Evolutionary conservation across 257 asterid genomes (phyloP).

Genomic region (Scutellaria baicalensis): DNA sequence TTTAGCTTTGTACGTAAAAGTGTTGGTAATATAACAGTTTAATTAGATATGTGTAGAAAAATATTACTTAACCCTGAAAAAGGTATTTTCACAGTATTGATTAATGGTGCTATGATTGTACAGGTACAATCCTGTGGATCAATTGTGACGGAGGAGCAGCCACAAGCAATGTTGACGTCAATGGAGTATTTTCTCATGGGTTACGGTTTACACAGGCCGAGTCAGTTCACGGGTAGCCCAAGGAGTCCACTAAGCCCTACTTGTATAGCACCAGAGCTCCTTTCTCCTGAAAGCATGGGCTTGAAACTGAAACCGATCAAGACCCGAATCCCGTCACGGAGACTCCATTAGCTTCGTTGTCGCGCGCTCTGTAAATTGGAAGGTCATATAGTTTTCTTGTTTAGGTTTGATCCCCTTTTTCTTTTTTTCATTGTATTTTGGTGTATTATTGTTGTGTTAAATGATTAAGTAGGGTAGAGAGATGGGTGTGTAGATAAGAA

Average conservation of each 20-base stretch:
- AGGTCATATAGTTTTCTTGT: slow-evolving; percentile 13
- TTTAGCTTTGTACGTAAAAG: no score
- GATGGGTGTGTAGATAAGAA: slow-evolving; percentile 20
- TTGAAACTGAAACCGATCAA: slow-evolving; percentile 83
- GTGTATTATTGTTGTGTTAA: neutral
- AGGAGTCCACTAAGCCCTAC: slow-evolving; percentile 78
- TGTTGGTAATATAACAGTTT: no score
- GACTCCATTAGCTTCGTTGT: slow-evolving; percentile 21
- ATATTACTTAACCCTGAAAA: no score
- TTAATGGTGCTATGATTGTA: neutral
- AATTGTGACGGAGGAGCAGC: slow-evolving; percentile 94
- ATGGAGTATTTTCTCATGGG: slow-evolving; percentile 82
- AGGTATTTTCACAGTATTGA: no score
- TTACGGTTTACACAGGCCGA: slow-evolving; percentile 55
- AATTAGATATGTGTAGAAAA: no score
- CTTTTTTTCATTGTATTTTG: slow-evolving; percentile 11
- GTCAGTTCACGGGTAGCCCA: slow-evolving; percentile 61
- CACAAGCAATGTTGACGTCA: slow-evolving; percentile 84
- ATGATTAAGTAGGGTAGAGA: slow-evolving; percentile 25
- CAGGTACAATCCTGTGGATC: slow-evolving; percentile 94
- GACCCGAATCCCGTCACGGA: slow-evolving; percentile 31
- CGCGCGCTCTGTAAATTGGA: slow-evolving; percentile 28
- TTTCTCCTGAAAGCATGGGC: slow-evolving; percentile 94
- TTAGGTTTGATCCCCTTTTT: neutral
- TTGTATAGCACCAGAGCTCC: slow-evolving; percentile 78